Evolutionary conservation across 495 filamentous ascomycete genomes (phyloP).

Genomic region (Xylaria flabelliformis): DNA sequence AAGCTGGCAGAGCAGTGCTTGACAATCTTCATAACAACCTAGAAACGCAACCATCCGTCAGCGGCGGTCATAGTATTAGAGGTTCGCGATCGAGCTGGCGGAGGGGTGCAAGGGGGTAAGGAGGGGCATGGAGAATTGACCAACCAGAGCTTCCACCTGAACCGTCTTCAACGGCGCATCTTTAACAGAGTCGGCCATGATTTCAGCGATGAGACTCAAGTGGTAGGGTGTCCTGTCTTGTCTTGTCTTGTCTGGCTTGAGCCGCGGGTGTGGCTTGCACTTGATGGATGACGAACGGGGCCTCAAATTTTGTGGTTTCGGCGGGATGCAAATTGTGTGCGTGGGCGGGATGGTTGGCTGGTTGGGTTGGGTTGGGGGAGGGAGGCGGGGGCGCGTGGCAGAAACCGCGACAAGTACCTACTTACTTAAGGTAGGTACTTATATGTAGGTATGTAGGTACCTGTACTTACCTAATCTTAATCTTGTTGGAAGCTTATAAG

Average conservation of each 20-base stretch:
- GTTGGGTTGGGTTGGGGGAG: neutral
- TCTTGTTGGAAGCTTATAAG: neutral
- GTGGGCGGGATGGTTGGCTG: constrained; percentile 29
- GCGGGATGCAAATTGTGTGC: constrained; percentile 42
- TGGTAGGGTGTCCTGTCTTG: constrained; percentile 3
- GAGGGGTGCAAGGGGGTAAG: constrained; percentile 9
- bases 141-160: constrained; percentile 83
- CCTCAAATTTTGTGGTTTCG: constrained; percentile 32
- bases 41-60: constrained; percentile 29
- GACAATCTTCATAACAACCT: constrained; percentile 97
- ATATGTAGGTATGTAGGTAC: neutral
- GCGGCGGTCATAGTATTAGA: constrained; percentile 18
- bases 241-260: constrained; percentile 15
- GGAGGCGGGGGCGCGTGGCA: constrained; percentile 28
- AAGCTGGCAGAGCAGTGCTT: constrained; percentile 88
- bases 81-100: constrained; percentile 29
- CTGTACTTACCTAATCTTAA: neutral
- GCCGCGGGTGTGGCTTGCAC: constrained; percentile 23
- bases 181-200: constrained; percentile 57
- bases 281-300: constrained; percentile 25
- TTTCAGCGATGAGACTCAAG: constrained; percentile 25
- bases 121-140: constrained; percentile 35
- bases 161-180: constrained; percentile 75
- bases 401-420: constrained; percentile 14
- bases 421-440: too few relatives aligned